Evolutionary conservation across 306 rosid species (phyloP).

Genomic region (Arachis hypogaea): DNA sequence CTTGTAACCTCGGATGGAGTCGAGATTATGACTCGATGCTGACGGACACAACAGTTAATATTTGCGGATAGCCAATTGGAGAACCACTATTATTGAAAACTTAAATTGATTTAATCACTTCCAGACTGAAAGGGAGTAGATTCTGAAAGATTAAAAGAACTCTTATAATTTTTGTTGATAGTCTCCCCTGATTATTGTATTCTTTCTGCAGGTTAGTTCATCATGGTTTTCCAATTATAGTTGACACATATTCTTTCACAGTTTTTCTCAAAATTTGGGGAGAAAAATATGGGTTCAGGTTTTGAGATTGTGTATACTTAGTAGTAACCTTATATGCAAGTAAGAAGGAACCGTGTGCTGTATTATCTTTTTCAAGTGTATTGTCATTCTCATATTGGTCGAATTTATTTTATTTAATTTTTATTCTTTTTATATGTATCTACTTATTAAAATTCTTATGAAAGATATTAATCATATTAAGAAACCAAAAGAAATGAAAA

Average conservation of each 20-base stretch:
- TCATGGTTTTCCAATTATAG: conserved; percentile 15
- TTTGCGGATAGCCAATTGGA: conserved; percentile 1
- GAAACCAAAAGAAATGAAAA: too few relatives aligned
- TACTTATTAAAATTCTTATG: too few relatives aligned
- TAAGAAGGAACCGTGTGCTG: not conserved
- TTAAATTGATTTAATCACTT: conserved; percentile 39
- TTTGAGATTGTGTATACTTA: not conserved
- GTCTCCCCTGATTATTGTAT: conserved; percentile 26
- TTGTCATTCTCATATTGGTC: not conserved
- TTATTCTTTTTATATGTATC: too few relatives aligned
- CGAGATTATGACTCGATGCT: conserved; percentile 81
- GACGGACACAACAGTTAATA: conserved; percentile 37
- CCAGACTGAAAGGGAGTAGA: conserved; percentile 20
- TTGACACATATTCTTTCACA: conserved; percentile 16
- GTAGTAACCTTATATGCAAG: not conserved
- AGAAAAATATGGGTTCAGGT: not conserved
- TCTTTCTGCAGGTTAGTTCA: conserved; percentile 14
- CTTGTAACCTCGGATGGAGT: conserved; percentile 79
- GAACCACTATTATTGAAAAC: conserved; percentile 24
- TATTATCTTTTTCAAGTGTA: not conserved
- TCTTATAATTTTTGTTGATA: conserved; percentile 10
- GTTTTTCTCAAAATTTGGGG: conserved; percentile 8
- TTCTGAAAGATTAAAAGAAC: conserved; percentile 33
- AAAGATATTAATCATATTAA: too few relatives aligned
- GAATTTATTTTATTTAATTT: not conserved